Conservation (phyloP, 1,139 yeast species). For the Kazachstania sp. region DNA sequence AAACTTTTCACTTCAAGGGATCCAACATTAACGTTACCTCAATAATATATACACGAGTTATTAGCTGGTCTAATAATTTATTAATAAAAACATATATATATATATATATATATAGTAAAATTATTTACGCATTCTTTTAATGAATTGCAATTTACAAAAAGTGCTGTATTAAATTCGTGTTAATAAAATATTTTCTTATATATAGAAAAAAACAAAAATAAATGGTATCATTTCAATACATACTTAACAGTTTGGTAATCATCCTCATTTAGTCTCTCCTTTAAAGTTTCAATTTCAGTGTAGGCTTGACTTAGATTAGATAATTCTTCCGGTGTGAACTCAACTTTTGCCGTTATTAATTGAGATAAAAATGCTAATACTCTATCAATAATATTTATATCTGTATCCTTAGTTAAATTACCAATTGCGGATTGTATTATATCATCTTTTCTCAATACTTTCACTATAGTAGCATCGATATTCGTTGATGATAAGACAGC, state of each 20-base stretch:
- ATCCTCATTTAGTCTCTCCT: constrained; percentile 45
- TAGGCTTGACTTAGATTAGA: constrained; percentile 37
- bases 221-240: constrained; percentile 27
- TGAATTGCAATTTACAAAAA: constrained; percentile 34
- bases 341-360: constrained; percentile 39
- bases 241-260: constrained; percentile 45
- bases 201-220: constrained; percentile 3
- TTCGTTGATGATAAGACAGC: constrained; percentile 47
- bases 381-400: constrained; percentile 52
- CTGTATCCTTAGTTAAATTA: constrained; percentile 36
- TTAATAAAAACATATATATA: constrained; percentile 9
- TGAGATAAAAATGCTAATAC: constrained; percentile 46
- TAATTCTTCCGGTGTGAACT: constrained; percentile 44
- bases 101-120: constrained; percentile 3
- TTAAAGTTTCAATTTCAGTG: constrained; percentile 35
- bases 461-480: constrained; percentile 32
- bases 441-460: constrained; percentile 37
- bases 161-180: constrained; percentile 26
- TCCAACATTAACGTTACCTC: constrained; percentile 37
- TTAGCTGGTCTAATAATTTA: neutral
- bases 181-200: constrained; percentile 1
- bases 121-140: constrained; percentile 21
- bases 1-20: constrained; percentile 43
- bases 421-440: constrained; percentile 36
- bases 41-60: neutral